phyloP scores from a whole-genome alignment of 257 asterid species.

The Solanum chilense region DNA sequence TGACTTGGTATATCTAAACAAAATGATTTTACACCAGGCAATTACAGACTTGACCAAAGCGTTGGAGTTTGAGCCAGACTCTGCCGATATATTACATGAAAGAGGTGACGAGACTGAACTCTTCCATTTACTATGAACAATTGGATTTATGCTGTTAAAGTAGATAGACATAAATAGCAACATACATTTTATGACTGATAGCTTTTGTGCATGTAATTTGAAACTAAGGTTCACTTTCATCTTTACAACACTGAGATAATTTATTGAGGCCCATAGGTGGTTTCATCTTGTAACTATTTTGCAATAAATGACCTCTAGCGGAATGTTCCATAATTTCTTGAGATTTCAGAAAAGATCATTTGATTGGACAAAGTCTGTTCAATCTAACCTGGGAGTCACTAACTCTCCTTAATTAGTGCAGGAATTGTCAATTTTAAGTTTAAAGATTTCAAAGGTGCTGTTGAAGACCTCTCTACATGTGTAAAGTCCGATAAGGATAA shows the following conservation, averaged over 20 bases:
- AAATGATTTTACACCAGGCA: slow-evolving; percentile 46
- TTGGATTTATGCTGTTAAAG: not conserved
- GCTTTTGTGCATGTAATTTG: not conserved
- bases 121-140: not conserved
- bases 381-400: not conserved
- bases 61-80: slow-evolving; percentile 74
- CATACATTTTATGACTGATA: not conserved
- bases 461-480: slow-evolving; percentile 78
- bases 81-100: slow-evolving; percentile 83
- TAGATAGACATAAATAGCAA: not conserved
- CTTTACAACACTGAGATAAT: not conserved
- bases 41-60: slow-evolving; percentile 92
- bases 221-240: not conserved
- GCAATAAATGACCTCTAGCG: not conserved
- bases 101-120: slow-evolving; percentile 46
- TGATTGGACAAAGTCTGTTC: not conserved
- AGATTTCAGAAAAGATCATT: not conserved
- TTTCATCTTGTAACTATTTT: not conserved
- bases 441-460: slow-evolving; percentile 88
- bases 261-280: not conserved
- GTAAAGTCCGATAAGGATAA: slow-evolving; percentile 67
- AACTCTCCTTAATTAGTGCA: slow-evolving; percentile 21
- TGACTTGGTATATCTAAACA: not conserved
- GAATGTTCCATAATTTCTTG: not conserved
- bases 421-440: slow-evolving; percentile 94